Conservation (phyloP, 164 flowering plant species). For the Berberis thunbergii region DNA sequence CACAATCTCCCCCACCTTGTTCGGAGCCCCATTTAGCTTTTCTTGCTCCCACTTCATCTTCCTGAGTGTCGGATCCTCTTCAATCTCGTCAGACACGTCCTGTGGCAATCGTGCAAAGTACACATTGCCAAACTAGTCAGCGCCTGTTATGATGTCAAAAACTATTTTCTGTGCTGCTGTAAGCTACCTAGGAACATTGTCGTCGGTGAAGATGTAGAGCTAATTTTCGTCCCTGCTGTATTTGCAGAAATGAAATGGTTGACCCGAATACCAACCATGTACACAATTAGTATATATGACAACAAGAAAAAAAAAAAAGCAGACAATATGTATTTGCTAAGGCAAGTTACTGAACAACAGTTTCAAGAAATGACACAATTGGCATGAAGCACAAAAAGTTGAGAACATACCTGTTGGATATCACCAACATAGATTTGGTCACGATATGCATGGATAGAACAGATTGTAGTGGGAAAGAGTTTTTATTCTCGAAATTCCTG, state of each 20-base stretch:
- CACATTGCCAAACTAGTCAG: conserved; percentile 93
- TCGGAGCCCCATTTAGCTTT: conserved; percentile 94
- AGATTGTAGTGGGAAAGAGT: conserved; percentile 77
- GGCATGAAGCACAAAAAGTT: neutral
- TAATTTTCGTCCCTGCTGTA: conserved; percentile 96
- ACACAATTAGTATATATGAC: too few species aligned
- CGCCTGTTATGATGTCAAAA: conserved; percentile 97
- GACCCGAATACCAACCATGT: conserved; percentile 13
- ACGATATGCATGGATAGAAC: conserved; percentile 82
- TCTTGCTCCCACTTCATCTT: conserved; percentile 99
- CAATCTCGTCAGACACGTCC: conserved; percentile 98
- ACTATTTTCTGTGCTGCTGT: too few species aligned
- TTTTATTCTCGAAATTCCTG: conserved; percentile 90
- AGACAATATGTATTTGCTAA: too few species aligned
- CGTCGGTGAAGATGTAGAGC: conserved; percentile 95
- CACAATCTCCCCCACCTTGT: conserved; percentile 92
- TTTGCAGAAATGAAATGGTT: conserved; percentile 99
- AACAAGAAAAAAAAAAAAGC: too few species aligned
- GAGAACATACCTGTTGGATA: neutral
- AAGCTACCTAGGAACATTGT: conserved; percentile 87
- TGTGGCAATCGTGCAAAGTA: conserved; percentile 89
- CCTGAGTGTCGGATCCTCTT: conserved; percentile 99
- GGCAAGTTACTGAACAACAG: too few species aligned
- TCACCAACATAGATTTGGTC: conserved; percentile 97
- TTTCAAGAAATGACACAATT: too few species aligned